A percentile compares a stretch with the other conserved stretches of the same genome.
Evolutionary conservation across 495 filamentous ascomycete genomes (phyloP).

Genomic region (Trichocladium uniseriatum): DNA sequence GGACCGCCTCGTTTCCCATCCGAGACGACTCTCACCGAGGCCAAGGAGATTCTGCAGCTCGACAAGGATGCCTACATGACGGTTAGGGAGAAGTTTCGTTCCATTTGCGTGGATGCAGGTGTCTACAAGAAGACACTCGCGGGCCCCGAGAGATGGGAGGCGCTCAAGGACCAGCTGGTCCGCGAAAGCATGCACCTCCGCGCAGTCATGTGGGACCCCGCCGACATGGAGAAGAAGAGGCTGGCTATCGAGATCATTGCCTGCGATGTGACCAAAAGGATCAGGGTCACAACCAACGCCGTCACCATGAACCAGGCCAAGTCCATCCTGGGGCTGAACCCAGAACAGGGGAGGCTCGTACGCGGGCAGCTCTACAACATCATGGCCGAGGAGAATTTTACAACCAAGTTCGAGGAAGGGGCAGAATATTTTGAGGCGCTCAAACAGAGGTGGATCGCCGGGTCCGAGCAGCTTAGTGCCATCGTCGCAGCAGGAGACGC

Average conservation of each 20-base stretch:
- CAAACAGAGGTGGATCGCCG: constrained; percentile 57
- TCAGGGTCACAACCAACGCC: constrained; percentile 51
- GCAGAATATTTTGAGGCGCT: constrained; percentile 62
- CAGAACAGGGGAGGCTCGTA: constrained; percentile 56
- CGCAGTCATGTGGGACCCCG: constrained; percentile 46
- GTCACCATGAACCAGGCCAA: constrained; percentile 69
- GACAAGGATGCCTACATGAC: constrained; percentile 53
- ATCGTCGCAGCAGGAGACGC: constrained; percentile 45
- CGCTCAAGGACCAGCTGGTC: constrained; percentile 58
- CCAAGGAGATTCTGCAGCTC: constrained; percentile 58
- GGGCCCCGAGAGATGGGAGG: constrained; percentile 64
- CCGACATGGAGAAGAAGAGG: constrained; percentile 37
- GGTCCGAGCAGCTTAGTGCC: constrained; percentile 46
- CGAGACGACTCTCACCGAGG: constrained; percentile 73
- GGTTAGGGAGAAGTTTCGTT: constrained; percentile 57
- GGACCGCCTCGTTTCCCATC: constrained; percentile 70
- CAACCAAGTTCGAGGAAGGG: constrained; percentile 63
- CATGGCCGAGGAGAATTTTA: constrained; percentile 59
- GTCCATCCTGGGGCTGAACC: constrained; percentile 61
- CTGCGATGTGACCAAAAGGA: constrained; percentile 72
- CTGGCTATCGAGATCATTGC: constrained; percentile 70
- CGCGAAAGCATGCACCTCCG: constrained; percentile 57
- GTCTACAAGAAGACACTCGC: constrained; percentile 67
- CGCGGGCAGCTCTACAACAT: constrained; percentile 58
- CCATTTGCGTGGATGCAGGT: constrained; percentile 54